These are phyloP conservation scores for Phialocephala subalpina DNA, from an alignment of 2,329 filamentous ascomycete genomes.

Conservation along the genomic window DNA sequence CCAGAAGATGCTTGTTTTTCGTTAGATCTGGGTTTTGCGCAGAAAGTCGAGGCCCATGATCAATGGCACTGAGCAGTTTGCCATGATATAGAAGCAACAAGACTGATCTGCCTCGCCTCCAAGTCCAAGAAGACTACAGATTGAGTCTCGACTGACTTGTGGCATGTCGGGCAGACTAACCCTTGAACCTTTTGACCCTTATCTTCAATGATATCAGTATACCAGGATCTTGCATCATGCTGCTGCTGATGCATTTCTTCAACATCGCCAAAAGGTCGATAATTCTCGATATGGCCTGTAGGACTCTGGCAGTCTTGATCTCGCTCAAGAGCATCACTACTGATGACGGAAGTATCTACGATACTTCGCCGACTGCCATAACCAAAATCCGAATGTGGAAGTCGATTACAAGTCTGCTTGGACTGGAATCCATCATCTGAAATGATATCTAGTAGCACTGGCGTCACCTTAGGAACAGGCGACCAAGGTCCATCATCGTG, in stretches of 20 bases:
- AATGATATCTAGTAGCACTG: conserved; percentile 35
- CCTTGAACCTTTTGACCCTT: conserved; percentile 26
- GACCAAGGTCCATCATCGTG: conserved; percentile 53
- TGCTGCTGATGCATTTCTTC: conserved; percentile 34
- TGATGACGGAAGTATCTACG: conserved; percentile 43
- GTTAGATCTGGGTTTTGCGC: conserved; percentile 17
- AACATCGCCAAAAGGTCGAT: conserved; percentile 32
- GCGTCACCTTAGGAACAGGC: conserved; percentile 44
- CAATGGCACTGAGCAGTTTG: conserved; percentile 20
- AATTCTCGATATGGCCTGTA: conserved; percentile 35
- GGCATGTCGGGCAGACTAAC: conserved; percentile 51
- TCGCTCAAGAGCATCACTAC: conserved; percentile 39
- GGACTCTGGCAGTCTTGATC: conserved; percentile 42
- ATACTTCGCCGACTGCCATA: conserved; percentile 44
- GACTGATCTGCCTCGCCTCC: background rate
- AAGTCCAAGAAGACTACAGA: too few relatives aligned
- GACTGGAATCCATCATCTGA: conserved; percentile 32
- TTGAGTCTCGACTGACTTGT: conserved; percentile 54
- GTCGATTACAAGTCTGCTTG: conserved; percentile 36
- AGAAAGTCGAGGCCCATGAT: conserved; percentile 22
- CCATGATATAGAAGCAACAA: conserved; percentile 23
- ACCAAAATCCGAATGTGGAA: conserved; percentile 45
- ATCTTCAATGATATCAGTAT: conserved; percentile 31
- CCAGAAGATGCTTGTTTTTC: conserved; percentile 19
- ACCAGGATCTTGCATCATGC: conserved; percentile 30